These are phyloP conservation scores for Dissophora globulifera DNA, from an alignment of 192 early-diverging fungal genomes.

Conservation along the genomic window DNA sequence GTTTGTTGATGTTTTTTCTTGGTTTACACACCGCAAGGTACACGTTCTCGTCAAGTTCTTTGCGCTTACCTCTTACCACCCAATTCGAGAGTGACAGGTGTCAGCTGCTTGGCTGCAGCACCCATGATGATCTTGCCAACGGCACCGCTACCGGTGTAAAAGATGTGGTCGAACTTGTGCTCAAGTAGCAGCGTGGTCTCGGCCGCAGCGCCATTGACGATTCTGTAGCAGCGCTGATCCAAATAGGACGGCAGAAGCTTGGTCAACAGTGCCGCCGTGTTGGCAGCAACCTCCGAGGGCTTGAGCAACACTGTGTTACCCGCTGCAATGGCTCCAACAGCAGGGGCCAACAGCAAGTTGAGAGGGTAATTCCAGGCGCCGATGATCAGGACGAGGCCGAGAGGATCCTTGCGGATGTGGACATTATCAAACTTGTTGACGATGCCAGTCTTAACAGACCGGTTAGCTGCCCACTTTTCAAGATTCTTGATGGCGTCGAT, in stretches of 20 bases:
- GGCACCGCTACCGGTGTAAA: slow-evolving; percentile 87
- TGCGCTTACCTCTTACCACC: slow-evolving; percentile 86
- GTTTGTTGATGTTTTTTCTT: not conserved
- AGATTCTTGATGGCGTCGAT: slow-evolving; percentile 68
- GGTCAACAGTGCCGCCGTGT: slow-evolving; percentile 72
- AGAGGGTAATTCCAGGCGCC: slow-evolving; percentile 70
- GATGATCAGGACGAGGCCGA: slow-evolving; percentile 54
- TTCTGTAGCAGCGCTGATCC: slow-evolving; percentile 70
- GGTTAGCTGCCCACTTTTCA: slow-evolving; percentile 69
- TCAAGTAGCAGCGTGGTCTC: slow-evolving; percentile 83
- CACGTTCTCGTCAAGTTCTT: too few relatives aligned
- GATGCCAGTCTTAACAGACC: slow-evolving; percentile 57
- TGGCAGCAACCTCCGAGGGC: slow-evolving; percentile 83
- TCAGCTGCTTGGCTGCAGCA: slow-evolving; percentile 88
- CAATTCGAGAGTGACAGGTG: slow-evolving; percentile 92
- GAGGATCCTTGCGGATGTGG: slow-evolving; percentile 79
- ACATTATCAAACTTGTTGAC: slow-evolving; percentile 64
- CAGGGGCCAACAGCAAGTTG: slow-evolving; percentile 75
- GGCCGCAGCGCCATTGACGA: slow-evolving; percentile 80
- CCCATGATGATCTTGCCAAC: slow-evolving; percentile 87
- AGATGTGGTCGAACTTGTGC: slow-evolving; percentile 89
- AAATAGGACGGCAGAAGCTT: slow-evolving; percentile 80
- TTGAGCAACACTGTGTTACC: slow-evolving; percentile 86
- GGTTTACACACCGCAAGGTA: too few relatives aligned
- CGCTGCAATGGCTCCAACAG: slow-evolving; percentile 90